Evolutionary conservation across 345 rosid species (phyloP), one percentile per base, ranked within the genome.

Genomic region (Arabis hirsuta): DNA sequence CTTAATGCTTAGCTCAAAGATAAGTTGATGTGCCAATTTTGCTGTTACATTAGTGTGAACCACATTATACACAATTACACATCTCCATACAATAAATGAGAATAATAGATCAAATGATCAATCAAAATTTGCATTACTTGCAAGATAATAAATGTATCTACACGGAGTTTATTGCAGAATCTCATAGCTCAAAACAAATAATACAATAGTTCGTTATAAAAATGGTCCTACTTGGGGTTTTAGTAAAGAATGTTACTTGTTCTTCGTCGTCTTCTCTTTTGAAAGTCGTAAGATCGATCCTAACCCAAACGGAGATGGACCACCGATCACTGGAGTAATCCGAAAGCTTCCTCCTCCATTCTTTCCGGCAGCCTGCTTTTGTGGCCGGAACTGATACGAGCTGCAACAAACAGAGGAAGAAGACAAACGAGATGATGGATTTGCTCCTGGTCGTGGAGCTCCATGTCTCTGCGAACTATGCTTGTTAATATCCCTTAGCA

Each of bases 301-400:
- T 14, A 90, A 78, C 10, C 98, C 86, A 53, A 81, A 81, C 13
- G 88, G 86, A 52, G 91, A 81, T 10, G 96, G 89, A 27, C 90
- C 80, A 58, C 86, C 84, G 62, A 93, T 71, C 5, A 92, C 89
- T 7, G 89, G 92, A 81, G 79, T 70, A 0, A 83, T 79, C 77
- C 82, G 65, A 29, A 82, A 84, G 5, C 82, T 80, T 43, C 82
- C 85, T 44, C 24, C 24, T 16, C 42, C 74, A 73, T 76, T 87
- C 62, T 79, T 85, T 79, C 69, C 55, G 1, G 84, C 71, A 1
- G 84, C 71, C 32, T 86, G 81, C 77, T 82, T 86, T 20, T 80
- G 84, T 13, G 77, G 84, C 20, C 76, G 66, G 64, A 73, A 55
- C 16, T 83, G 78, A 77, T 85, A 77, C 19, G 72, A 62, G 62